These are phyloP conservation scores for Euphorbia celastroides DNA, from an alignment of 441 rosid genomes.

Conservation along the genomic window DNA sequence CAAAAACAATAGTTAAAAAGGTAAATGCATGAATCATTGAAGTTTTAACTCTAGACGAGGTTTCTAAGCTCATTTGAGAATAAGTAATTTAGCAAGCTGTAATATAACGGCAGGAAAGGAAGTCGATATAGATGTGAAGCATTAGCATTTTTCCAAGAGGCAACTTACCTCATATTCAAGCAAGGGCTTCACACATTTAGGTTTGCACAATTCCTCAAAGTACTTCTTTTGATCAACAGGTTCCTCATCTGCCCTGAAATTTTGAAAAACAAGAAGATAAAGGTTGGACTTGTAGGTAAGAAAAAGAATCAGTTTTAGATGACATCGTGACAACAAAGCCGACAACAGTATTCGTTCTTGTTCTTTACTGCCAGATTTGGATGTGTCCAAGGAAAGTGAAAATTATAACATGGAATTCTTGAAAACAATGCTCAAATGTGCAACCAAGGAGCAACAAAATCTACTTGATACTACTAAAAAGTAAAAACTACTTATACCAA, in stretches of 20 bases:
- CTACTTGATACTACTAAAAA: neutral
- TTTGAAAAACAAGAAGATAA: neutral
- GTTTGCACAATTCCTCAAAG: constrained; percentile 52
- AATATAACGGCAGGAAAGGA: too few relatives aligned
- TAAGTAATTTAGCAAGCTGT: too few relatives aligned
- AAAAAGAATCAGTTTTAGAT: neutral
- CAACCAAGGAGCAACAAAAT: neutral
- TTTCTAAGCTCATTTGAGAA: too few relatives aligned
- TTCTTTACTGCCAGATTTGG: neutral
- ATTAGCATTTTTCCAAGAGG: too few relatives aligned
- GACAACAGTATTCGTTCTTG: neutral
- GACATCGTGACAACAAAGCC: constrained; percentile 1
- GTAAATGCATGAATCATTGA: too few relatives aligned
- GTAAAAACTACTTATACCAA: neutral
- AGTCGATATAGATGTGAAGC: too few relatives aligned
- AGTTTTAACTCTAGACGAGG: too few relatives aligned
- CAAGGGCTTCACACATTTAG: constrained; percentile 50
- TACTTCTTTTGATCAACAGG: constrained; percentile 46
- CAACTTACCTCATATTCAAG: constrained; percentile 44
- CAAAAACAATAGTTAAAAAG: too few relatives aligned
- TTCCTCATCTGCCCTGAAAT: constrained; percentile 54
- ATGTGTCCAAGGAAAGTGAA: neutral
- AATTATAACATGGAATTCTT: neutral
- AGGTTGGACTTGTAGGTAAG: neutral
- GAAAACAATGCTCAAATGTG: neutral